Evolutionary conservation across 208 protist genomes (phyloP).

Genomic region (Balamuthia mandrillaris): DNA sequence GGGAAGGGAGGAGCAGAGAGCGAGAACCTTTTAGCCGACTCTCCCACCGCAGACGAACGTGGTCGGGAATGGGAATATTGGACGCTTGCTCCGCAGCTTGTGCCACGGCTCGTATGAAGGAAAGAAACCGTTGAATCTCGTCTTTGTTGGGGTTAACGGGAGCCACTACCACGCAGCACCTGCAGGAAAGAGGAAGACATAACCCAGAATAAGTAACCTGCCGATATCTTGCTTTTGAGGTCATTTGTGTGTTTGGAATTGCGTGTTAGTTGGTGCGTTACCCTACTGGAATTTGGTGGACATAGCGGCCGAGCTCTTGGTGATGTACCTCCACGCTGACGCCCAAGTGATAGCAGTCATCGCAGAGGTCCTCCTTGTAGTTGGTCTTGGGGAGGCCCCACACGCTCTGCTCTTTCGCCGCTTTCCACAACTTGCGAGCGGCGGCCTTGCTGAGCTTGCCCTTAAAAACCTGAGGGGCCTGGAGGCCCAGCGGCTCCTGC

Average conservation of each 20-base stretch:
- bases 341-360: constrained; percentile 18
- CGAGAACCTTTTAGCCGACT: neutral
- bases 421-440: neutral
- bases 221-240: too few relatives aligned
- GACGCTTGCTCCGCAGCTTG: neutral
- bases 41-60: neutral
- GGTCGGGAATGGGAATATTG: neutral
- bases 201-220: too few relatives aligned
- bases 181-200: too few relatives aligned
- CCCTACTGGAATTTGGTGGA: neutral
- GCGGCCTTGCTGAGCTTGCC: constrained; percentile 1
- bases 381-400: neutral
- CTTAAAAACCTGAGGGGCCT: neutral
- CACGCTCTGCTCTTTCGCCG: neutral
- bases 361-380: neutral
- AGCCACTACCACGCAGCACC: too few relatives aligned
- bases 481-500: too few relatives aligned
- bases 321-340: neutral
- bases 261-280: too few relatives aligned
- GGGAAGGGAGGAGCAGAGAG: neutral
- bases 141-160: too few relatives aligned
- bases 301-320: neutral
- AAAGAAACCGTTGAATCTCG: neutral
- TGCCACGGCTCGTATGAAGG: neutral
- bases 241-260: too few relatives aligned